Conservation (phyloP, 1,284 basidiomycete genomes). For the Rhodotorula sp. region DNA sequence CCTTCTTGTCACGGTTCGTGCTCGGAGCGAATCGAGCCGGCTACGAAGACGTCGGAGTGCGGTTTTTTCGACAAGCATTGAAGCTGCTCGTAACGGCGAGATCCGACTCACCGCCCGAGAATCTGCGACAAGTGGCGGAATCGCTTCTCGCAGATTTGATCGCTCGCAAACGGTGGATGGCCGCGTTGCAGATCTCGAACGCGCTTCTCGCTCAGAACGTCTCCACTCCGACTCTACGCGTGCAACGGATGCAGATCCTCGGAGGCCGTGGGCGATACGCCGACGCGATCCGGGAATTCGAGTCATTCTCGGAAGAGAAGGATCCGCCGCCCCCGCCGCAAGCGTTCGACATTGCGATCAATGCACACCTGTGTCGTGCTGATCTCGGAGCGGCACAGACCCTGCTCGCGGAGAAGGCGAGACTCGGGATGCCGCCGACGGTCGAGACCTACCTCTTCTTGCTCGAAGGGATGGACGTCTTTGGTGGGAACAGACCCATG, state of each 20-base stretch:
- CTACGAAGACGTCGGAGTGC: background rate
- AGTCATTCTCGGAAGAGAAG: slow-evolving; percentile 3
- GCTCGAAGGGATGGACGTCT: slow-evolving; percentile 36
- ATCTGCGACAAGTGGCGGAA: background rate
- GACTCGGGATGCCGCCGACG: slow-evolving; percentile 24
- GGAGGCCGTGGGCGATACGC: slow-evolving; percentile 18
- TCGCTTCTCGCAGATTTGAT: background rate
- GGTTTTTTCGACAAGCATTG: slow-evolving; percentile 7
- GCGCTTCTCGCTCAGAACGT: slow-evolving; percentile 7
- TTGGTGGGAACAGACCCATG: slow-evolving; percentile 36
- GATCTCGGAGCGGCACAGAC: slow-evolving; percentile 32
- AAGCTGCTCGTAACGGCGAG: background rate
- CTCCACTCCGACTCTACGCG: slow-evolving; percentile 11
- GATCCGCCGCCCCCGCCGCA: slow-evolving; percentile 1
- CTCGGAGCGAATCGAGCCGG: background rate
- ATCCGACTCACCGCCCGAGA: background rate
- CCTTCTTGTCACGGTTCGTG: background rate
- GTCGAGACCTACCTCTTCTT: slow-evolving; percentile 23
- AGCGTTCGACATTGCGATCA: slow-evolving; percentile 36
- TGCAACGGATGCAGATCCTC: slow-evolving; percentile 23
- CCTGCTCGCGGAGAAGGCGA: slow-evolving; percentile 27
- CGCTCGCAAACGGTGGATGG: background rate
- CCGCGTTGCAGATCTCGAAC: slow-evolving; percentile 17
- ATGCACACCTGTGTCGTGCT: slow-evolving; percentile 26
- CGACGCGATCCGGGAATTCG: slow-evolving; percentile 19